Evolutionary conservation across 768 basidiomycete species (phyloP).

Genomic region (Strobilomyces confusus): DNA sequence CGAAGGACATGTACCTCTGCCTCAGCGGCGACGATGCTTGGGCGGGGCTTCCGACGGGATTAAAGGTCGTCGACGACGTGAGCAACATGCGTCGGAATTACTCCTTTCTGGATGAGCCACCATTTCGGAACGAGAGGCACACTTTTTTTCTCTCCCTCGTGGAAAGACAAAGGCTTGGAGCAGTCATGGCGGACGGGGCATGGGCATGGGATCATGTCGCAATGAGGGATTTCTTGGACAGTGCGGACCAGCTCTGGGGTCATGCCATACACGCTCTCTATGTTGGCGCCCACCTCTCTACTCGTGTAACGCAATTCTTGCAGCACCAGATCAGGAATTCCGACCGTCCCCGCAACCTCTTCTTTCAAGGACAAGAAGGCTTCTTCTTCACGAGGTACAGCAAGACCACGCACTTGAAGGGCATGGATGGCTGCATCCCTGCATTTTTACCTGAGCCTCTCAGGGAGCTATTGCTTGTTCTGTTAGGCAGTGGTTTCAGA

Average conservation of each 20-base stretch:
- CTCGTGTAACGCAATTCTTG: neutral
- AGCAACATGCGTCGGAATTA: too few relatives aligned
- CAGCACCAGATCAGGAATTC: constrained; percentile 5
- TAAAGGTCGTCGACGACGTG: too few relatives aligned
- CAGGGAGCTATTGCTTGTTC: neutral
- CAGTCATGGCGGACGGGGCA: too few relatives aligned
- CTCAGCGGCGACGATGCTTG: too few relatives aligned
- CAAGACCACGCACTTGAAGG: constrained; percentile 6
- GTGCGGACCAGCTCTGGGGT: neutral
- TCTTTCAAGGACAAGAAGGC: constrained; percentile 5
- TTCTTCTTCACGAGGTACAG: constrained; percentile 8
- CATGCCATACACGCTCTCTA: neutral
- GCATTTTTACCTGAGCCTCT: neutral
- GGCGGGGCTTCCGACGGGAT: too few relatives aligned
- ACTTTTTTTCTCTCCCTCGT: too few relatives aligned
- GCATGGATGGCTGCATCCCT: constrained; percentile 3
- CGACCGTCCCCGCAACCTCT: neutral
- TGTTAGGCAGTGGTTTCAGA: neutral
- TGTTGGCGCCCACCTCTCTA: constrained; percentile 1
- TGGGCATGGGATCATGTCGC: too few relatives aligned
- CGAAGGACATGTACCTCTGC: too few relatives aligned
- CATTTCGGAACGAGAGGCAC: too few relatives aligned
- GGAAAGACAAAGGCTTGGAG: too few relatives aligned
- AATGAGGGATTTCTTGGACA: neutral
- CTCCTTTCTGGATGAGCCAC: too few relatives aligned